phyloP scores from a whole-genome alignment of 208 protist genomes.

The Wallacemonas sp. region DNA sequence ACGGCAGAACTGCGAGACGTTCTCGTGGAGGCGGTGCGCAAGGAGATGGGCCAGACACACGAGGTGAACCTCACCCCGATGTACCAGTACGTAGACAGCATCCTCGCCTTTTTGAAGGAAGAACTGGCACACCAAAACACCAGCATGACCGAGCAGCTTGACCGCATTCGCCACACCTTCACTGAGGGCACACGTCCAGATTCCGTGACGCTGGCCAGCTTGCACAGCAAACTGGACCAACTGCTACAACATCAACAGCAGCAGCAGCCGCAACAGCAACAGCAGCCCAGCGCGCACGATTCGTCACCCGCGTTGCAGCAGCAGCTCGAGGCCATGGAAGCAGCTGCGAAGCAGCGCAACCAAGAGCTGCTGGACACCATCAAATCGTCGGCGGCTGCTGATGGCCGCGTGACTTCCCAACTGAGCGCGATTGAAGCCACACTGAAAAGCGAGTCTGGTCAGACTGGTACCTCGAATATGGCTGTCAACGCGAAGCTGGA shows the following conservation, averaged over 20 bases:
- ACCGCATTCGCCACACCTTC: background rate
- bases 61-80: constrained; percentile 77
- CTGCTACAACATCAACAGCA: background rate
- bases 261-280: no score
- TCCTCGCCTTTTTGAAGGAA: constrained; percentile 58
- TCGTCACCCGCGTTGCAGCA: background rate
- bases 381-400: background rate
- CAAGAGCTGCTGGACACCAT: constrained; percentile 3
- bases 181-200: background rate
- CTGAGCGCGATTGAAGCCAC: background rate
- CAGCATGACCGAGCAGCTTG: constrained; percentile 16
- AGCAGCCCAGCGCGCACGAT: background rate
- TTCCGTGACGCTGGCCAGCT: background rate
- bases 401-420: background rate
- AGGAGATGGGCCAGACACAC: constrained; percentile 53
- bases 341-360: constrained; percentile 6
- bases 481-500: constrained; percentile 4
- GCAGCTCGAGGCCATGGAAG: constrained; percentile 8
- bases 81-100: constrained; percentile 78
- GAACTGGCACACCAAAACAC: constrained; percentile 25
- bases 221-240: constrained; percentile 2
- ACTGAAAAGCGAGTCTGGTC: background rate
- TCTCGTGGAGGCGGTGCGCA: constrained; percentile 41
- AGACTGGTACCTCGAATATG: background rate
- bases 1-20: constrained; percentile 31